phyloP scores from a whole-genome alignment of 2,329 filamentous ascomycete genomes.

The Grosmannia penicillata region DNA sequence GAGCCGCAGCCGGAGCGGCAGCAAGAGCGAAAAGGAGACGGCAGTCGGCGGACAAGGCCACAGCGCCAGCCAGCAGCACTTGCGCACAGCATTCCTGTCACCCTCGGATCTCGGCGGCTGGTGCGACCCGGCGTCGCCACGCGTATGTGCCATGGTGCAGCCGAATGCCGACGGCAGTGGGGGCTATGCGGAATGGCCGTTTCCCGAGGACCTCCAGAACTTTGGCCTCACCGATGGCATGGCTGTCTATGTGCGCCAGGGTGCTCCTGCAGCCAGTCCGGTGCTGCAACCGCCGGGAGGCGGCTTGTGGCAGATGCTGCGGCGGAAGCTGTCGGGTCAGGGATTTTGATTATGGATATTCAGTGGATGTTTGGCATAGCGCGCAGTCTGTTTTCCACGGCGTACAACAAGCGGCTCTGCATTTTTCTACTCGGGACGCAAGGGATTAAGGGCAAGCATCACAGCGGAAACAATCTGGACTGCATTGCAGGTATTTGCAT shows the following conservation, averaged over 20 bases:
- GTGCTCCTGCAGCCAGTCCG: background rate
- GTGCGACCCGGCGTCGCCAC: slow-evolving; percentile 8
- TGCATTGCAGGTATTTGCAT: too few species aligned
- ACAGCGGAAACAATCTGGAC: too few species aligned
- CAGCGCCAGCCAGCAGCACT: background rate
- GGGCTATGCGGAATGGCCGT: slow-evolving; percentile 6
- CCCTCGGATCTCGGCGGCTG: slow-evolving; percentile 6
- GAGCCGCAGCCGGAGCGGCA: background rate
- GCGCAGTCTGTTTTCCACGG: too few species aligned
- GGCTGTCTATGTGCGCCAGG: slow-evolving; percentile 8
- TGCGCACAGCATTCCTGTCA: too few species aligned
- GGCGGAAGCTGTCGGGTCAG: slow-evolving; percentile 2
- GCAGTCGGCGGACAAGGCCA: background rate
- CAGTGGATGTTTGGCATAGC: too few species aligned
- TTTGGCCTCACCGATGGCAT: slow-evolving; percentile 8
- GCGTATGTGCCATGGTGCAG: slow-evolving; percentile 9
- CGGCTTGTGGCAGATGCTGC: slow-evolving; percentile 2
- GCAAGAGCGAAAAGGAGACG: background rate
- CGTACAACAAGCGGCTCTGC: too few species aligned
- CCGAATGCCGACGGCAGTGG: too few species aligned
- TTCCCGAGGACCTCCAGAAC: slow-evolving; percentile 5
- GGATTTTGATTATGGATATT: slow-evolving; percentile 17
- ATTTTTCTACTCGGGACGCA: too few species aligned
- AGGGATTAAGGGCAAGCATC: too few species aligned
- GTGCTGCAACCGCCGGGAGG: background rate